Evolutionary conservation across 441 rosid genomes (phyloP).

Genomic region (Eruca vesicaria): DNA sequence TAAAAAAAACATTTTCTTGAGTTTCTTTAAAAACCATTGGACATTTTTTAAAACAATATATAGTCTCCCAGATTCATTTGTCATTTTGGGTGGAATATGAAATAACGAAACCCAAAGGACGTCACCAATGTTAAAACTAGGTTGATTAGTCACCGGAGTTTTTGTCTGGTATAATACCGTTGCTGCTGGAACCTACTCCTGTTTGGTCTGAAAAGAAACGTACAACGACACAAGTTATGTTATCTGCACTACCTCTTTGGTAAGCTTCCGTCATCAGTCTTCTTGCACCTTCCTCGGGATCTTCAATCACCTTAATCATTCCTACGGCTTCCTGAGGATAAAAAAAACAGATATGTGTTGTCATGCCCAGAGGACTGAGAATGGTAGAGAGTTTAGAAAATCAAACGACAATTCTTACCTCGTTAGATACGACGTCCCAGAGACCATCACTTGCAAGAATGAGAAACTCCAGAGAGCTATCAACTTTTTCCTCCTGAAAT

Average conservation of each 20-base stretch:
- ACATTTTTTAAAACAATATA: conserved; percentile 3
- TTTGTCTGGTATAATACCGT: not conserved
- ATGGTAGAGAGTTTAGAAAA: not conserved
- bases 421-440: conserved; percentile 96
- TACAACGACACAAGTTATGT: conserved; percentile 92
- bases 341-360: conserved; percentile 14
- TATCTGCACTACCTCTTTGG: conserved; percentile 94
- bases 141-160: conserved; percentile 26
- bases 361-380: not conserved
- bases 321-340: conserved; percentile 80
- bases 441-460: conserved; percentile 99
- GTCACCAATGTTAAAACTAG: conserved; percentile 17
- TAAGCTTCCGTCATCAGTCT: conserved; percentile 84
- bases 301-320: conserved; percentile 64
- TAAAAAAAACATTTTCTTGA: conserved; percentile 15
- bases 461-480: conserved; percentile 93
- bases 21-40: not conserved
- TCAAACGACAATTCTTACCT: conserved; percentile 44
- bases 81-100: not conserved
- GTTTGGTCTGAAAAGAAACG: conserved; percentile 68
- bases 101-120: not conserved
- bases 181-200: conserved; percentile 31
- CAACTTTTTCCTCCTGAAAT: conserved; percentile 85
- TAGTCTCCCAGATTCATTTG: conserved; percentile 1
- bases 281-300: conserved; percentile 86